These are phyloP conservation scores for Monosporascus sp. DNA, from an alignment of 2,329 filamentous ascomycete genomes.

Conservation along the genomic window DNA sequence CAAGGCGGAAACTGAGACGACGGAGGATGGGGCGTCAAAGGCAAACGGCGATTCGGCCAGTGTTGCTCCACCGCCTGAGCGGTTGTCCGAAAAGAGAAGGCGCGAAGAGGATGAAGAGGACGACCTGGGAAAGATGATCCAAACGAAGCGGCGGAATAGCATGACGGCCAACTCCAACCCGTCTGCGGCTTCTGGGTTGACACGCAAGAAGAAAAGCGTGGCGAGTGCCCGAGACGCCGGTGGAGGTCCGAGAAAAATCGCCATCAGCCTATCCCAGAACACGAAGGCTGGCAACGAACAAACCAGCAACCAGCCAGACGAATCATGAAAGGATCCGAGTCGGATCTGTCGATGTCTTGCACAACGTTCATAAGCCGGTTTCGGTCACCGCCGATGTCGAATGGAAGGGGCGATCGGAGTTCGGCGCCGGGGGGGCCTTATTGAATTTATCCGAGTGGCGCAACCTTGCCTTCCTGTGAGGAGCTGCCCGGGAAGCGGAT, in stretches of 20 bases:
- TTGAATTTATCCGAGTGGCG: slow-evolving; percentile 10
- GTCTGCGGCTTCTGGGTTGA: slow-evolving; percentile 30
- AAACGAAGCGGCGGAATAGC: slow-evolving; percentile 57
- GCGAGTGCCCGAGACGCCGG: slow-evolving; percentile 33
- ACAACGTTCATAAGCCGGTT: slow-evolving; percentile 13
- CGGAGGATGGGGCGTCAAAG: slow-evolving; percentile 26
- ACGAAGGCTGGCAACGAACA: slow-evolving; percentile 27
- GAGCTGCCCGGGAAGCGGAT: background rate
- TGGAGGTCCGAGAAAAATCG: slow-evolving; percentile 46
- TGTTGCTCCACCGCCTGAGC: slow-evolving; percentile 62
- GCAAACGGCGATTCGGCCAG: slow-evolving; percentile 29
- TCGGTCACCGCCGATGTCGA: slow-evolving; percentile 15
- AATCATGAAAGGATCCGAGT: slow-evolving; percentile 10
- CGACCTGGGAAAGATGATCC: slow-evolving; percentile 76
- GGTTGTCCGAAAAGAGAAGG: slow-evolving; percentile 80
- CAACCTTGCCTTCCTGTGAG: background rate
- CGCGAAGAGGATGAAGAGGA: slow-evolving; percentile 93
- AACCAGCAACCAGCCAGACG: slow-evolving; percentile 9
- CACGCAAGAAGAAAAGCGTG: slow-evolving; percentile 43
- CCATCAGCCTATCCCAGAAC: slow-evolving; percentile 49
- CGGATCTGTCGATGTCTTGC: slow-evolving; percentile 7
- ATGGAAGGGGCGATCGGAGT: slow-evolving; percentile 23
- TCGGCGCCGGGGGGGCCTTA: slow-evolving; percentile 17
- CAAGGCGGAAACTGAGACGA: slow-evolving; percentile 12
- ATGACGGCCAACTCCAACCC: slow-evolving; percentile 41